Evolutionary conservation across 495 filamentous ascomycete species (phyloP), one percentile per base, ranked within the genome.

Genomic region (Tuber aestivum): DNA sequence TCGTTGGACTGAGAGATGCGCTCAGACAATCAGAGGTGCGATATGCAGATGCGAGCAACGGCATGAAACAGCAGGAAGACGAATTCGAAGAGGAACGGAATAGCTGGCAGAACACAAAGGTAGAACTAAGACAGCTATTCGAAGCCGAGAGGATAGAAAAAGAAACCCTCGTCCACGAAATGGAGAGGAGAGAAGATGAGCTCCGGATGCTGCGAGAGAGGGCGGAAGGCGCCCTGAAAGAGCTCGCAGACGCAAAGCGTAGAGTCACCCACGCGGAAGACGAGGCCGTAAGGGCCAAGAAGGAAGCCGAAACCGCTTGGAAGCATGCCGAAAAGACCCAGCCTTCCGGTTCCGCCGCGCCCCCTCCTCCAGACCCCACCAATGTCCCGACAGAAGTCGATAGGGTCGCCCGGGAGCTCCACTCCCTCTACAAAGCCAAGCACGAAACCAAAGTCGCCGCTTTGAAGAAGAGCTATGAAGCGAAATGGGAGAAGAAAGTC

Each of bases 381-480:
- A 81, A 81, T 27, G 61, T 94, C 32, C 93, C 97, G 78, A 90
- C 93, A 48, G 95, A 96, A 23, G 93, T 98, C n/a, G 92, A 94
- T 84, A 92, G 91, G 75, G 93, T 97, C 41, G 94, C 92, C 3
- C 88, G 92, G 18, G 95, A 99, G 80, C 87, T 98, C 38, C 95
- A 99, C 81, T 87, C 89, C 0, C 87, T 97, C n/a, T 99, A 99
- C 86, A 97, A 97, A 85, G 88, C 89, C 82, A 99, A 99, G 83
- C 96, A 99, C 82, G 94, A 97, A 85, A 92, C 90, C 70, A 99
- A 99, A 85, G 94, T 98, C 40, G 89, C 92, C 0, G 94, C 94
- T 12, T 87, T 99, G 75, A 97, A 97, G 85, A 97, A 97, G 84
- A 94, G 91, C 83, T 98, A 97, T 84, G 93, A 97, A 81, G 87